Base-by-base conservation (phyloP, 1,139 yeast genomes). In the Wickerhamiella pararugosa region DNA sequence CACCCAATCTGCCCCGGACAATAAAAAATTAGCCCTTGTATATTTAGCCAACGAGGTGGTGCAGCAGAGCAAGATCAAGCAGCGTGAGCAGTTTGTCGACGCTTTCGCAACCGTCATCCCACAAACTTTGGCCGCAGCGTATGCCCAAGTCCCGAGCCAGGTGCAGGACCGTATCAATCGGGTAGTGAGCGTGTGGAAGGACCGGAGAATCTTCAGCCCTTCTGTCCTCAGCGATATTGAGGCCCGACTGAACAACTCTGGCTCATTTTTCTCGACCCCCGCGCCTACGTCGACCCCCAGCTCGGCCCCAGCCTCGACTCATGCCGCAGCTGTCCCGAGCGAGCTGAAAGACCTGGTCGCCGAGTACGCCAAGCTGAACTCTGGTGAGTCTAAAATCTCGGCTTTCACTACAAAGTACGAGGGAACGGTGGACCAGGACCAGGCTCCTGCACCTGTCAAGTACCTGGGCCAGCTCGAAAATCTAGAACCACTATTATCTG, bases 41-140 rank as follows among this genome's bases (percentile, higher is more conserved):
- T 83, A 84, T 53, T 66, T 84, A 21, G 80, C 83, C 43, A 84
- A 84, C 56, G 95, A 84, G 53, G 79, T 84, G 26, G 80, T 82
- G 1, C 95, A 84, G 59, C 82, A 81, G 55, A 76, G 90, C 2
- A 68, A 79, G 44, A 78, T 80, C 37, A 75, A 76, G 53, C 67
- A 71, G 49, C 75, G 73, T 53, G 62, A 61, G 2, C 83, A 76
- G 43, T 79, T 79, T 50, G 62, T 77, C 6, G 61, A 60, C 5
- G 79, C 76, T 4, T 83, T 81, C 59, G 69, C 47, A 5, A 55
- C 55, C 2, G 72, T 65, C 60, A 53, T 62, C 37, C 69, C 70
- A 42, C 54, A 56, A 5, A 51, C 68, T 1, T 60, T 66, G 9
- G 58, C 49, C 5, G 45, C 44, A 5, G 62, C 64, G 4, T 61